Evolutionary conservation across 2,329 filamentous ascomycete species (phyloP), one percentile per base, ranked within the genome.

Genomic region (Stemphylium vesicarium): DNA sequence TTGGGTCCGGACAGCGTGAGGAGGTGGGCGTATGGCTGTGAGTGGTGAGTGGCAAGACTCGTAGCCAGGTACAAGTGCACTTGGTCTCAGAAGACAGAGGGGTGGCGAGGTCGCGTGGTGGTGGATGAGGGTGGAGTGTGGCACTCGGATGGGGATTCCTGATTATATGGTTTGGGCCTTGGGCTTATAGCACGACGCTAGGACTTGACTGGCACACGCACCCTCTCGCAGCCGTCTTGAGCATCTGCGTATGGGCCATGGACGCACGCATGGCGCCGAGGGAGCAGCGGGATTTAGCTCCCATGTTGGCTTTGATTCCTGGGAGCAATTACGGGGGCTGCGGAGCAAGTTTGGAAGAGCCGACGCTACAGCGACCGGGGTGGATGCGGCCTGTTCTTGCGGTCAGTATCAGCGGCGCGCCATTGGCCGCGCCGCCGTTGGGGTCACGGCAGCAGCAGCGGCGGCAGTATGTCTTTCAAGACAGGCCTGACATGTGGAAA

Each of bases 211-310:
- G 44, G 41, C 39, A 43, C 26, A 29, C 26, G 26, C 26, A 11
- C 26, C 10, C 26, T 29, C 26, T 29, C 9, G 48, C 49, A 51
- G 24, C 10, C 6, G 33, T 15, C 8, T 31, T 40, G 50, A 42
- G 37, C 22, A 39, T 50, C 36, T 39, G 49, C 47, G 39, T 39
- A 26, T 22, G 37, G 50, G 20, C 41, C 33, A 45, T 54, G 40
- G 45, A 50, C 35, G 18, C 36, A 50, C 41, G 43, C 41, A 59
- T 54, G 50, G 43, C 54, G 58, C 54, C 56, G 56, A 64, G 60
- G 44, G 52, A 38, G 53, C 57, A 57, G 65, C 66, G 60, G 66
- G 56, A 55, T 63, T 62, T 68, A 64, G 67, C 60, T 63, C 41
- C 53, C 60, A 61, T 43, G 38, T 32, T 53, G 57, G 57, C 44